A percentile compares a stretch with the other conserved stretches of the same genome.
Evolutionary conservation across 2,329 filamentous ascomycete species (phyloP).

Genomic region (Diplodia scrobiculata): DNA sequence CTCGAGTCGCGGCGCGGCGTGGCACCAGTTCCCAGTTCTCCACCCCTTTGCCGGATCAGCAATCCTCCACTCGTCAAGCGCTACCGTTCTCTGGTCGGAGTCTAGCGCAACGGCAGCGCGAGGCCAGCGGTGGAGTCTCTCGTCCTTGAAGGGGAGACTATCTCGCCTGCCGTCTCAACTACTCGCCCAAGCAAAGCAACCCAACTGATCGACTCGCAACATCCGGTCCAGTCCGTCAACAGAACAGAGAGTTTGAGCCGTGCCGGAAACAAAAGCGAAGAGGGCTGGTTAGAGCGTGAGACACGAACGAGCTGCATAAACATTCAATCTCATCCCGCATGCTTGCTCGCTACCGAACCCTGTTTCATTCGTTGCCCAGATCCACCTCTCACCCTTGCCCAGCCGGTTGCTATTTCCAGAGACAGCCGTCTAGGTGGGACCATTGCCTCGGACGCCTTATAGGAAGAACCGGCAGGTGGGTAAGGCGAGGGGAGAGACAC

Average conservation of each 20-base stretch:
- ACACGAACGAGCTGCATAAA: neutral
- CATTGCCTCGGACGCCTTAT: conserved; percentile 4
- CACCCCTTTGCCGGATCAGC: neutral
- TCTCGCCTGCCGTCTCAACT: conserved; percentile 1
- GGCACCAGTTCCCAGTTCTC: neutral
- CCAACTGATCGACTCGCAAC: neutral
- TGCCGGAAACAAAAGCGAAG: neutral
- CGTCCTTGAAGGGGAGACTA: neutral
- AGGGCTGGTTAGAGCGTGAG: neutral
- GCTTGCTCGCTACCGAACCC: conserved; percentile 4
- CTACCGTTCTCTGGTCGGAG: neutral
- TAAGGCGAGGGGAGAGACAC: neutral
- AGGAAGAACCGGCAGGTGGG: neutral
- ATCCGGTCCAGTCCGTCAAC: neutral
- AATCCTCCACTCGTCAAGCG: neutral
- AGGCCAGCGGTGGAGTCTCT: neutral
- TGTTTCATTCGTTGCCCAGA: neutral
- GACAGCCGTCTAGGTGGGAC: neutral
- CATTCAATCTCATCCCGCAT: neutral
- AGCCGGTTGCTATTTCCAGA: neutral
- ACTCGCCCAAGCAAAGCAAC: neutral
- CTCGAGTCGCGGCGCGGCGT: neutral
- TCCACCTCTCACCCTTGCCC: neutral
- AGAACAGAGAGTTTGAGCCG: neutral
- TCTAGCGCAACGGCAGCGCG: neutral